Conservation (phyloP, 805 yeast species). For the Ogataea trehaloabstinens region DNA sequence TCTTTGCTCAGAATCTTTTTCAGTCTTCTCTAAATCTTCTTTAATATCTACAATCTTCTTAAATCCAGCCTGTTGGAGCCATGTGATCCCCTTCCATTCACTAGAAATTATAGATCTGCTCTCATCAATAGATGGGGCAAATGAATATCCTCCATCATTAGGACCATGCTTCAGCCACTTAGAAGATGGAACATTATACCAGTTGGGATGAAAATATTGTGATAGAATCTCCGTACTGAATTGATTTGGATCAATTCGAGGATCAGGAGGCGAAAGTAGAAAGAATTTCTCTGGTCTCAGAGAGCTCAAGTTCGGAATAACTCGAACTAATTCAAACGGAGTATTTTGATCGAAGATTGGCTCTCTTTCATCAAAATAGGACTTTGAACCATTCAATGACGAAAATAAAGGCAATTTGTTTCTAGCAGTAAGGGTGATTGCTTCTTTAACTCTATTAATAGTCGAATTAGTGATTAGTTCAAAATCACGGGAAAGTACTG, state of each 20-base stretch:
- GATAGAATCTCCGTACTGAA: conserved; percentile 44
- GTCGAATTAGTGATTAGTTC: conserved; percentile 55
- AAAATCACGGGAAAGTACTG: conserved; percentile 54
- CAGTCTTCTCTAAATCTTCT: conserved; percentile 12
- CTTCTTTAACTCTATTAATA: conserved; percentile 57
- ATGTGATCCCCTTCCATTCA: conserved; percentile 47
- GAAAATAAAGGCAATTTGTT: conserved; percentile 78
- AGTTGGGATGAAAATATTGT: conserved; percentile 57
- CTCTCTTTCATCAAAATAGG: conserved; percentile 73
- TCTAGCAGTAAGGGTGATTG: conserved; percentile 55
- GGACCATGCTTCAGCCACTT: conserved; percentile 55
- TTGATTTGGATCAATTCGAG: conserved; percentile 11
- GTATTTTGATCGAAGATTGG: conserved; percentile 54
- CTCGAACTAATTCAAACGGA: conserved; percentile 62
- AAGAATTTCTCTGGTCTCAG: conserved; percentile 42
- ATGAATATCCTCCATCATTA: conserved; percentile 43
- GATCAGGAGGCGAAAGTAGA: conserved; percentile 38
- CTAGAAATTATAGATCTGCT: conserved; percentile 52
- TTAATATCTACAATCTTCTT: conserved; percentile 31
- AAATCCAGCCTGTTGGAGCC: conserved; percentile 55
- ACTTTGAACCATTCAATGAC: conserved; percentile 58
- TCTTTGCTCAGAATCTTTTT: conserved; percentile 6
- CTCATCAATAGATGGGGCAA: conserved; percentile 69
- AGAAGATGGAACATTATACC: conserved; percentile 63
- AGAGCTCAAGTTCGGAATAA: conserved; percentile 52